phyloP scores from a whole-genome alignment of 2,329 filamentous ascomycete species.

The Trichoderma asperellum region DNA sequence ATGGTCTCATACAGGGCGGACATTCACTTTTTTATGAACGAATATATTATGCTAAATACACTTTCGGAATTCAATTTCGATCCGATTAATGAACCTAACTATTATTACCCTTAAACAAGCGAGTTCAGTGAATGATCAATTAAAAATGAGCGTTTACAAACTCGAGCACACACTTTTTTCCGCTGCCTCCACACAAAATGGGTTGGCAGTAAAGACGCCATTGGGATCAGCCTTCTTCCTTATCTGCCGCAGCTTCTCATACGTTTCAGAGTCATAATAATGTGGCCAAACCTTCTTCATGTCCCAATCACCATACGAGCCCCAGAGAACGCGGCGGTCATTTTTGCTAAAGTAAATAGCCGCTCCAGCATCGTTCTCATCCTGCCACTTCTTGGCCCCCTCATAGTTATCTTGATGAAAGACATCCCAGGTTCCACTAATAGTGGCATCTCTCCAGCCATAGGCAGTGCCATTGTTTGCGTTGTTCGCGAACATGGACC shows the following conservation, averaged over 20 bases:
- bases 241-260: neutral
- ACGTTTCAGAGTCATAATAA: neutral
- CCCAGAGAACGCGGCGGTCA: constrained; percentile 9
- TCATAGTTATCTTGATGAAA: constrained; percentile 6
- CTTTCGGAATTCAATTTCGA: neutral
- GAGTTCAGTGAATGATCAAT: neutral
- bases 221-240: constrained; percentile 8
- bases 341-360: constrained; percentile 15
- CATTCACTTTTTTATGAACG: no score
- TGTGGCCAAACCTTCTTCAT: constrained; percentile 1
- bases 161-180: neutral
- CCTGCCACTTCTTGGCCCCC: constrained; percentile 5
- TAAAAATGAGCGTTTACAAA: neutral
- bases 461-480: constrained; percentile 15
- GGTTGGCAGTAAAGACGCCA: neutral
- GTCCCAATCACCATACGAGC: constrained; percentile 4
- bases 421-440: constrained; percentile 5
- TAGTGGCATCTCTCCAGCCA: constrained; percentile 4
- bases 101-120: neutral
- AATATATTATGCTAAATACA: no score
- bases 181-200: neutral
- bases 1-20: no score
- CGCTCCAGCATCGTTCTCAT: constrained; percentile 1
- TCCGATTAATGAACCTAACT: neutral
- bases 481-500: constrained; percentile 5